phyloP scores from a whole-genome alignment of 2,329 filamentous ascomycete species.

The Calonectria naviculata region DNA sequence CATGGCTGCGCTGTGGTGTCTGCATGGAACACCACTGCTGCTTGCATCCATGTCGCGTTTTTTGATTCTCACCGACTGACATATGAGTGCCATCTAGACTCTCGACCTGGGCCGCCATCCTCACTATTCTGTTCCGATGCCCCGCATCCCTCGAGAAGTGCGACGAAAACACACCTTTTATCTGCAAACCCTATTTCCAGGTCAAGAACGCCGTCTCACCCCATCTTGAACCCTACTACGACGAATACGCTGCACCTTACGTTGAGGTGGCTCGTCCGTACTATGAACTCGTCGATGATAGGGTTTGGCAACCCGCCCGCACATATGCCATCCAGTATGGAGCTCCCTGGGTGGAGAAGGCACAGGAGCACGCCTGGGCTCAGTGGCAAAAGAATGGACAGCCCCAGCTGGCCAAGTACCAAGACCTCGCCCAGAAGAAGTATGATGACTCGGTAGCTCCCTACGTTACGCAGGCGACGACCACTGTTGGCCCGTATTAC shows the following conservation, averaged over 20 bases:
- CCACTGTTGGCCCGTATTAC: conserved; percentile 77
- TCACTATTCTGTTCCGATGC: conserved; percentile 85
- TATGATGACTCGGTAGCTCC: conserved; percentile 81
- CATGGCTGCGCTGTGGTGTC: not conserved
- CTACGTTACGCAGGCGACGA: conserved; percentile 72
- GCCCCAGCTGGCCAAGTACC: conserved; percentile 77
- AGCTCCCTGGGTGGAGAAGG: conserved; percentile 77
- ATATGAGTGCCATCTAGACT: conserved; percentile 65
- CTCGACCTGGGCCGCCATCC: conserved; percentile 85
- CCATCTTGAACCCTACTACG: conserved; percentile 86
- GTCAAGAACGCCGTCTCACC: conserved; percentile 73
- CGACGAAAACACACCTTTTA: conserved; percentile 74
- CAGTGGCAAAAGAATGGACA: conserved; percentile 85
- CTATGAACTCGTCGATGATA: conserved; percentile 69
- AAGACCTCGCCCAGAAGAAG: conserved; percentile 68
- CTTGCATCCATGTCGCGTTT: conserved; percentile 15
- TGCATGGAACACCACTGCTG: not conserved
- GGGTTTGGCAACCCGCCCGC: conserved; percentile 76
- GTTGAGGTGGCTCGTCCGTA: conserved; percentile 83
- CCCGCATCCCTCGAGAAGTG: conserved; percentile 76
- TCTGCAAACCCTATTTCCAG: conserved; percentile 87
- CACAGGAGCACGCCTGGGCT: conserved; percentile 70
- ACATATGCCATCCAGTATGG: conserved; percentile 78
- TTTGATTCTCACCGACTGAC: conserved; percentile 9
- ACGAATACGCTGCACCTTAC: conserved; percentile 85